These are phyloP conservation scores for Psilocybe cubensis DNA, from an alignment of 768 basidiomycete genomes.

Conservation along the genomic window DNA sequence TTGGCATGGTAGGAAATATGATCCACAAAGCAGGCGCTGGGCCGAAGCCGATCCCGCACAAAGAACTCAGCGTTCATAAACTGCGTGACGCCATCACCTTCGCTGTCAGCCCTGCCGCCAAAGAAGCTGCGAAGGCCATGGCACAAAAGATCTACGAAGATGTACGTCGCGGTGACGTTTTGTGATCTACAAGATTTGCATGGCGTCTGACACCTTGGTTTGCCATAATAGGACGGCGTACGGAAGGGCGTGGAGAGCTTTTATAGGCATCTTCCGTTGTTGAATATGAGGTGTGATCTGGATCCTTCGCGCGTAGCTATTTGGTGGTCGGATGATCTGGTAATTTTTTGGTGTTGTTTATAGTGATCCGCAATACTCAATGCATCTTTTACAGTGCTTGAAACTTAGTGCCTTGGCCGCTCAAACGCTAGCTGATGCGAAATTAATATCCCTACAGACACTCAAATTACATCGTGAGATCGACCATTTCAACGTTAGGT, in stretches of 20 bases:
- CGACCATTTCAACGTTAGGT: background rate
- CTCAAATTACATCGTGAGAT: slow-evolving; percentile 54
- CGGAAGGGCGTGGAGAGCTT: slow-evolving; percentile 54
- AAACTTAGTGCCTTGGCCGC: slow-evolving; percentile 59
- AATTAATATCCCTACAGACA: slow-evolving; percentile 41
- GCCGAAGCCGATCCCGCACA: slow-evolving; percentile 61
- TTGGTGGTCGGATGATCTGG: slow-evolving; percentile 61
- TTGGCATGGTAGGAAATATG: slow-evolving; percentile 52
- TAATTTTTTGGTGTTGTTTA: slow-evolving; percentile 21
- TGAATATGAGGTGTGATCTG: slow-evolving; percentile 68
- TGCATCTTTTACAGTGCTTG: slow-evolving; percentile 38
- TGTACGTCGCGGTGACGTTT: slow-evolving; percentile 31
- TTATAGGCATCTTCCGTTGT: slow-evolving; percentile 59
- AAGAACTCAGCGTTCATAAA: slow-evolving; percentile 48
- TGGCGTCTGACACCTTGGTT: background rate
- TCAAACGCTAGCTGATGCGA: slow-evolving; percentile 48
- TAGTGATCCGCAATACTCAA: background rate
- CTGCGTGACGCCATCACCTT: slow-evolving; percentile 57
- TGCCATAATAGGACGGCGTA: slow-evolving; percentile 46
- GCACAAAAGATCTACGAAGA: slow-evolving; percentile 55
- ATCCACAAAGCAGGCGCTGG: slow-evolving; percentile 64
- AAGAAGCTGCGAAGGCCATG: slow-evolving; percentile 50
- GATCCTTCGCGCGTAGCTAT: slow-evolving; percentile 52
- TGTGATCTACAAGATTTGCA: background rate
- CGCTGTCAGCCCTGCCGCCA: slow-evolving; percentile 47